phyloP scores from a whole-genome alignment of 2,329 filamentous ascomycete species.

The Cucurbitaria berberidis region DNA sequence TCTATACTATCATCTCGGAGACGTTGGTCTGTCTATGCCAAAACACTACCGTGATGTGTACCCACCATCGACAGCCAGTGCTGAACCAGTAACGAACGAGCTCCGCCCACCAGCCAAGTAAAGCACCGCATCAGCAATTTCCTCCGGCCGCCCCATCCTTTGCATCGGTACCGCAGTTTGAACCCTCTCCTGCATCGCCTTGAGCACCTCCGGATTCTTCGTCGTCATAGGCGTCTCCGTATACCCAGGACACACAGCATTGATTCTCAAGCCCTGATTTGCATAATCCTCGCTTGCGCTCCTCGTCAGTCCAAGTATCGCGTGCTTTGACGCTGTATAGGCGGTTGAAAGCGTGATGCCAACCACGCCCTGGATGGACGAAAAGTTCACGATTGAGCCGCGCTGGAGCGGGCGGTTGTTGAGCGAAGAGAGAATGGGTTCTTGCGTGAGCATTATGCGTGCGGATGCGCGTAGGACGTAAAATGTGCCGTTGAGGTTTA shows the following conservation, averaged over 20 bases:
- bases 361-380: conserved; percentile 48
- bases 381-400: conserved; percentile 48
- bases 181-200: conserved; percentile 33
- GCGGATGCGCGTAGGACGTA: conserved; percentile 51
- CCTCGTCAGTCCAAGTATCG: conserved; percentile 52
- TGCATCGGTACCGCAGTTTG: conserved; percentile 32
- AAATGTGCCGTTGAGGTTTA: conserved; percentile 55
- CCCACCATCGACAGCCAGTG: conserved; percentile 29
- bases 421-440: conserved; percentile 47
- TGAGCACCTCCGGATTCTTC: conserved; percentile 22
- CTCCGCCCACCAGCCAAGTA: conserved; percentile 33
- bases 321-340: conserved; percentile 51
- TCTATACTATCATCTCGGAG: too few relatives aligned
- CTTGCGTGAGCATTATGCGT: conserved; percentile 54
- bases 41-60: conserved; percentile 18
- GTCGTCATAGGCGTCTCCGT: conserved; percentile 32
- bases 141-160: conserved; percentile 25
- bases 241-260: conserved; percentile 43
- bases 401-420: conserved; percentile 42
- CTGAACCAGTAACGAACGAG: conserved; percentile 33
- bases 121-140: conserved; percentile 39
- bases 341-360: conserved; percentile 49
- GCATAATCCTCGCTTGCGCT: conserved; percentile 54
- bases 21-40: too few relatives aligned
- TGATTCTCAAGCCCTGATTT: conserved; percentile 49